Percentiles rank a stretch among this genome's conserved stretches.
Evolutionary conservation across 768 basidiomycete genomes (phyloP).

Genomic region (Amanita exitialis): DNA sequence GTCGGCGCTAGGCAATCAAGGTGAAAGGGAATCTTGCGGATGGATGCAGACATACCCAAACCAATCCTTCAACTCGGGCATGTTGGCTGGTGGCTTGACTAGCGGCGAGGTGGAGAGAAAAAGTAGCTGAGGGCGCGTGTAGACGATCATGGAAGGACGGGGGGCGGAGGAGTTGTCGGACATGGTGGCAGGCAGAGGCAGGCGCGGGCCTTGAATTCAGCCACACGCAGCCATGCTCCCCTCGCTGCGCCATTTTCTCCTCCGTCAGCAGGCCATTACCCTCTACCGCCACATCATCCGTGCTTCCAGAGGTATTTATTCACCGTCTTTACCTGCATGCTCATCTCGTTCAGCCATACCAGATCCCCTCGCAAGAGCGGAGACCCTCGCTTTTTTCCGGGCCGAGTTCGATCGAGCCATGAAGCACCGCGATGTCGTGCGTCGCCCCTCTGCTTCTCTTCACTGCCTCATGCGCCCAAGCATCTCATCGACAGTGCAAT

Average conservation of each 20-base stretch:
- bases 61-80: slow-evolving; percentile 82
- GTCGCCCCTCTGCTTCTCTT: slow-evolving; percentile 9
- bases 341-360: slow-evolving; percentile 40
- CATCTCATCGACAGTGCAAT: slow-evolving; percentile 51
- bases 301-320: slow-evolving; percentile 47
- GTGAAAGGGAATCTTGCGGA: slow-evolving; percentile 11
- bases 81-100: slow-evolving; percentile 56
- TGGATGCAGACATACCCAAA: slow-evolving; percentile 57
- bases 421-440: slow-evolving; percentile 47
- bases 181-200: slow-evolving; percentile 6
- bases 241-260: slow-evolving; percentile 69
- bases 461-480: slow-evolving; percentile 22
- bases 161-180: slow-evolving; percentile 5
- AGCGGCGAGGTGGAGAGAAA: slow-evolving; percentile 65
- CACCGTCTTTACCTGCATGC: slow-evolving; percentile 1
- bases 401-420: slow-evolving; percentile 58
- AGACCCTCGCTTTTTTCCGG: slow-evolving; percentile 68
- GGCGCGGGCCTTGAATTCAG: slow-evolving; percentile 29
- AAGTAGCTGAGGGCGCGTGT: slow-evolving; percentile 63
- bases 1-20: slow-evolving; percentile 32
- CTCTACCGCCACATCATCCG: slow-evolving; percentile 64
- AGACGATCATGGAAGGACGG: slow-evolving; percentile 38
- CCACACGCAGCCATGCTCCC: slow-evolving; percentile 12
- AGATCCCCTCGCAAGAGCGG: slow-evolving; percentile 46
- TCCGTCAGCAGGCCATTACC: slow-evolving; percentile 47